phyloP scores from a whole-genome alignment of 2,329 filamentous ascomycete species.

The Chaetomiaceae sp. region DNA sequence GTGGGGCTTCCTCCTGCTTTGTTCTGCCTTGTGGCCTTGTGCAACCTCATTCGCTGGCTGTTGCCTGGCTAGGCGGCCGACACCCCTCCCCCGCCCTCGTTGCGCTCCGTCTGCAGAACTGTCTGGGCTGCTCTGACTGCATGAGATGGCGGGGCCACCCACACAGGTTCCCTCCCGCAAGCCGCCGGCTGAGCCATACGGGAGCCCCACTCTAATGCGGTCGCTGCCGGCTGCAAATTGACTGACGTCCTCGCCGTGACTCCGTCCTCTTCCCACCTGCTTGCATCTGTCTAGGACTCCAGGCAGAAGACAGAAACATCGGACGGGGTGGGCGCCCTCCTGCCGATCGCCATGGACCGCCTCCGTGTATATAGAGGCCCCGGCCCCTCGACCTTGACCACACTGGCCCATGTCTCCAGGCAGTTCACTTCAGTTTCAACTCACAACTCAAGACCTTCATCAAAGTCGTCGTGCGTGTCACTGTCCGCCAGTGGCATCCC shows the following conservation, averaged over 20 bases:
- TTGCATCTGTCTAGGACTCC: not conserved
- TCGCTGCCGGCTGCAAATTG: not conserved
- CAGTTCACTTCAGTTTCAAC: not conserved
- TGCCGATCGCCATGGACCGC: not conserved
- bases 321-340: not conserved
- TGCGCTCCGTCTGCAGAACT: not conserved
- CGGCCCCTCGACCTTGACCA: not conserved
- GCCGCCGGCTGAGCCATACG: constrained; percentile 15
- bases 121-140: not conserved
- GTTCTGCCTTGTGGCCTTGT: constrained; percentile 17
- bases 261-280: constrained; percentile 8
- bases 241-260: constrained; percentile 11
- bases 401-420: not conserved
- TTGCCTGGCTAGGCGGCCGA: constrained; percentile 14
- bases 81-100: constrained; percentile 6
- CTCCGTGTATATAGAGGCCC: constrained; percentile 10
- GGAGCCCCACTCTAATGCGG: constrained; percentile 6
- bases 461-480: too few species aligned
- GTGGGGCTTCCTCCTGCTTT: not conserved
- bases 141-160: not conserved
- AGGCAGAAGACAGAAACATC: constrained; percentile 11
- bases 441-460: not conserved
- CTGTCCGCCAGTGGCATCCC: too few species aligned
- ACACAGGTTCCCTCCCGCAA: not conserved
- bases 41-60: constrained; percentile 15